Evolutionary conservation across 805 yeast genomes (phyloP), one percentile per base, ranked within the genome.

Genomic region (Ogataea trehalophila): DNA sequence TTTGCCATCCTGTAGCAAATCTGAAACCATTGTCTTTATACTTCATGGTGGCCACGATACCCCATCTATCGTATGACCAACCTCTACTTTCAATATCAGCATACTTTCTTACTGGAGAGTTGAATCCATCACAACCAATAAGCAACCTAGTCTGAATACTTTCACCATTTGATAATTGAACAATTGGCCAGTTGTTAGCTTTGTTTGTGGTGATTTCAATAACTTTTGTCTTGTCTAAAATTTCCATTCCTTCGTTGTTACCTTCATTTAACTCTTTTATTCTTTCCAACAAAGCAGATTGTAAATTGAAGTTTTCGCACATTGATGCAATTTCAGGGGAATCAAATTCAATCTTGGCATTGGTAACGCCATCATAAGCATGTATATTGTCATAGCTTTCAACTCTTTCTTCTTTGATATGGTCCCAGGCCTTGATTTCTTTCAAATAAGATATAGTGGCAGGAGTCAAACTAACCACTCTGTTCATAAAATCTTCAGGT

Each of bases 51-150:
- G 94, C 97, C 3, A 94, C 99, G n/a, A 91, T 83, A 1, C 98
- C 99, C 69, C 83, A 87, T 42, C 88, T 75, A 55, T 84, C 74
- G 67, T 94, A 94, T 43, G 78, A 79, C 98, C 98, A 94, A 15
- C 99, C 99, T 42, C 96, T 76, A 2, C 95, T 80, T 60, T 82
- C 83, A 46, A 94, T 90, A 2, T 79, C 81, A 0, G 97, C 85
- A 60, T 77, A 91, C 52, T 77, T 74, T 42, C 97, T 76, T 6
- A 87, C 98, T 0, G 97, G 97, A 1, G 97, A 90, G 64, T 90
- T 88, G 64, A 82, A 89, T 1, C 99, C 99, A 64, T 94, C 99
- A 37, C 97, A 96, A 8, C 99, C 99, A 15, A 94, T 80, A 18
- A 91, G 70, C n/a, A 91, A 71, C 46, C 96, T 74, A 0, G 96